A percentile compares a stretch with the other conserved stretches of the same genome.
phyloP scores from a whole-genome alignment of 208 protist genomes.

The Phytomonas sp. region DNA sequence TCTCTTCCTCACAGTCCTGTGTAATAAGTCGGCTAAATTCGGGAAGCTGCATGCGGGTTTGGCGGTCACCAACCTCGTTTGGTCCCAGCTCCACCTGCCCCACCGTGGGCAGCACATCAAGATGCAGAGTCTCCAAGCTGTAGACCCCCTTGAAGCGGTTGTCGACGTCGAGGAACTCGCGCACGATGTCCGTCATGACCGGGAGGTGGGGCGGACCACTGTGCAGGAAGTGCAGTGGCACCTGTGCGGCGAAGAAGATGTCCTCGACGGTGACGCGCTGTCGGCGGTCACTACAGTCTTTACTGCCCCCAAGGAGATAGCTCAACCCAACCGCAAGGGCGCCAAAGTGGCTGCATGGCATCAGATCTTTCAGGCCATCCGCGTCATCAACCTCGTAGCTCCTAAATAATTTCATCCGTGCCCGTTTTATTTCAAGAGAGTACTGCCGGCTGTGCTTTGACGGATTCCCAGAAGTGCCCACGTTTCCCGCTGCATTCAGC shows the following conservation, averaged over 20 bases:
- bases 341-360: slow-evolving; percentile 76
- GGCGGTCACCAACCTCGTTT: slow-evolving; percentile 82
- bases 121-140: slow-evolving; percentile 64
- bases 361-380: slow-evolving; percentile 27
- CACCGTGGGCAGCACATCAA: slow-evolving; percentile 74
- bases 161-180: slow-evolving; percentile 85
- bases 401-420: slow-evolving; percentile 60
- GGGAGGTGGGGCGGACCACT: slow-evolving; percentile 55
- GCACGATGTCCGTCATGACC: slow-evolving; percentile 72
- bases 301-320: slow-evolving; percentile 66
- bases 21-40: slow-evolving; percentile 71
- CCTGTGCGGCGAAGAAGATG: slow-evolving; percentile 88
- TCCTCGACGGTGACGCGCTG: slow-evolving; percentile 82
- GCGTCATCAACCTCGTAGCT: slow-evolving; percentile 56
- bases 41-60: slow-evolving; percentile 74
- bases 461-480: neutral
- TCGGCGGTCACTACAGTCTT: slow-evolving; percentile 58
- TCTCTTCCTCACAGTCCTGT: slow-evolving; percentile 75
- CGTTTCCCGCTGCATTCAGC: neutral
- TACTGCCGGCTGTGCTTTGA: slow-evolving; percentile 59
- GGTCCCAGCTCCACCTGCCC: slow-evolving; percentile 79
- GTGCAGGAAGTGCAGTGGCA: slow-evolving; percentile 79
- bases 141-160: slow-evolving; percentile 86
- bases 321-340: slow-evolving; percentile 61
- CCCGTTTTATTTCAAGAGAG: slow-evolving; percentile 53